Evolutionary conservation across 2,329 filamentous ascomycete genomes (phyloP).

Genomic region (Curvularia spicifera): DNA sequence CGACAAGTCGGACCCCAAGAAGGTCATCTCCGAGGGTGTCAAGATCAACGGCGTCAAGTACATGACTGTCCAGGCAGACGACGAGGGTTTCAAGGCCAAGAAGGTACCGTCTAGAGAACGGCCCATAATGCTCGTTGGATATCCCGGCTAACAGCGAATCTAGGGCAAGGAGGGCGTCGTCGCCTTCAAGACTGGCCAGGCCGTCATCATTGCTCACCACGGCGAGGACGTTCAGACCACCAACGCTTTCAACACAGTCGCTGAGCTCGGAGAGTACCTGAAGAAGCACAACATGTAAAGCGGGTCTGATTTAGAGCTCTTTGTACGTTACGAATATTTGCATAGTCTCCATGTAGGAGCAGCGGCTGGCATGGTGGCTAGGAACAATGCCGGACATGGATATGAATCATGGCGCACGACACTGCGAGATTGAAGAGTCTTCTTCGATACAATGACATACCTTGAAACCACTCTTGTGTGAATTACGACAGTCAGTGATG

Average conservation of each 20-base stretch:
- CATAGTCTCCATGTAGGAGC: constrained; percentile 35
- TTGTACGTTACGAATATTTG: constrained; percentile 49
- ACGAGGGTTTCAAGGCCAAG: constrained; percentile 82
- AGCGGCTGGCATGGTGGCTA: constrained; percentile 14
- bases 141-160: constrained; percentile 17
- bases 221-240: constrained; percentile 74
- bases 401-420: constrained; percentile 17
- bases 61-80: constrained; percentile 76
- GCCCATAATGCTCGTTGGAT: background rate
- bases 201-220: constrained; percentile 89
- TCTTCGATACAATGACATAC: constrained; percentile 22
- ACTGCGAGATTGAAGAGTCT: constrained; percentile 17
- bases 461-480: constrained; percentile 10
- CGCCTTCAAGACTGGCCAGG: constrained; percentile 85
- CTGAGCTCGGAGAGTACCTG: constrained; percentile 86
- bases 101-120: constrained; percentile 63
- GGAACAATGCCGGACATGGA: constrained; percentile 16
- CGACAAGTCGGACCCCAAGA: constrained; percentile 66
- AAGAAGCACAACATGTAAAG: constrained; percentile 75
- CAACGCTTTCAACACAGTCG: constrained; percentile 78
- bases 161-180: constrained; percentile 81
- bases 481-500: too few species aligned
- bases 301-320: constrained; percentile 19
- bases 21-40: constrained; percentile 74
- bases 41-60: constrained; percentile 79